Evolutionary conservation across 441 rosid genomes (phyloP), one percentile per base, ranked within the genome.

Genomic region (Erodium trifolium): DNA sequence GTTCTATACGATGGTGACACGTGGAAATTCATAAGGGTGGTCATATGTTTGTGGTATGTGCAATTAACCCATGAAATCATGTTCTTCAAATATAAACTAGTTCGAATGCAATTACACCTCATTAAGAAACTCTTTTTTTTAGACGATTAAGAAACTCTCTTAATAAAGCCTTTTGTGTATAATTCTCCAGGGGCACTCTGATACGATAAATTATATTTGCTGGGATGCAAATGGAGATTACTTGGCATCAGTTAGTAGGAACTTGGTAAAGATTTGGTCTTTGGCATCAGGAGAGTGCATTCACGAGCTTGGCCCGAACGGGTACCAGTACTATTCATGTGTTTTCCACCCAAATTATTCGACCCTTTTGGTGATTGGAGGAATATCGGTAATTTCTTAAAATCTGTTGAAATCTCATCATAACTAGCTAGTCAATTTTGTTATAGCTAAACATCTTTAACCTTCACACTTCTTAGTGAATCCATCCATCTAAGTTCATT

Each of bases 191-290:
- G 91, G 88, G 14, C 87, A 86, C 41, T 64, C 83, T 12, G 86
- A 84, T 64, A 71, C 78, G 80, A 83, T 89, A 19, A 83, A 79
- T 72, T 87, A 77, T 75, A 73, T 87, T 49, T 86, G 85, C 68
- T 89, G 96, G 96, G 86, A 87, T 77, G 78, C 84, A 63, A 79
- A 5, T 62, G 92, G 96, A 70, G 85, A 86, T 68, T 67, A 66
- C 69, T 67, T 89, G 79, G 96, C 96, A 55, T 81, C 87, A 29
- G 88, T 87, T 8, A 84, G 91, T 70, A 78, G 81, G 71, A 84
- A 79, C 80, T 73, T 72, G 78, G 90, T 90, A 19, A 84, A 82
- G 75, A 51, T 90, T 47, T 90, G 93, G 96, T 85, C 88, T 39
- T 27, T 85, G 69, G 18, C 66, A 41, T 78, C 88, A 6, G 81